Evolutionary conservation across 192 early-diverging fungal genomes (phyloP).

Genomic region (Podila minutissima): DNA sequence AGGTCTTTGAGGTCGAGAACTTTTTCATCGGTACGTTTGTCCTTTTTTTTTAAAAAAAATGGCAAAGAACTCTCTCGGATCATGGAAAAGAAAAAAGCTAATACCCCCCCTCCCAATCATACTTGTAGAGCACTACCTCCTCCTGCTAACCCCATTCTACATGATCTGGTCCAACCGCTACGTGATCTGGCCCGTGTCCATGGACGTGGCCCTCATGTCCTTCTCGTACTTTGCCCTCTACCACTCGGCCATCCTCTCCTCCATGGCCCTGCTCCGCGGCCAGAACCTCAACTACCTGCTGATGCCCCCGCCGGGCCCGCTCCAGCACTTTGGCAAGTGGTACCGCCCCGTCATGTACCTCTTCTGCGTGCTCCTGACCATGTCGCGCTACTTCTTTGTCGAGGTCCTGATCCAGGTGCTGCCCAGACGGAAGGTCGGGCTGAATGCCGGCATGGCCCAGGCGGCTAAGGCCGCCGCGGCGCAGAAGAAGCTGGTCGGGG

Average conservation of each 20-base stretch:
- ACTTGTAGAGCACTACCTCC: slow-evolving; percentile 23
- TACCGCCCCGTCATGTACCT: slow-evolving; percentile 54
- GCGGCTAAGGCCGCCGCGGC: neutral
- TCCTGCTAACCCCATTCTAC: slow-evolving; percentile 57
- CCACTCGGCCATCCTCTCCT: slow-evolving; percentile 56
- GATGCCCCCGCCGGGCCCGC: slow-evolving; percentile 58
- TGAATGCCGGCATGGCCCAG: neutral
- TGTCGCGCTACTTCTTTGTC: slow-evolving; percentile 41
- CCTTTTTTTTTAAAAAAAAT: neutral
- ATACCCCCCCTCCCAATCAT: neutral
- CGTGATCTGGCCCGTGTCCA: slow-evolving; percentile 58
- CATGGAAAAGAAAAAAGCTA: neutral
- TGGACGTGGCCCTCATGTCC: slow-evolving; percentile 58
- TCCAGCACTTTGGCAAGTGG: slow-evolving; percentile 49
- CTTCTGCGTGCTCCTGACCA: slow-evolving; percentile 51
- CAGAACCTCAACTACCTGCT: slow-evolving; percentile 64
- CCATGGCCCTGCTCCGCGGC: slow-evolving; percentile 54
- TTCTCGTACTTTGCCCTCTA: slow-evolving; percentile 63
- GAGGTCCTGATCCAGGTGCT: slow-evolving; percentile 47
- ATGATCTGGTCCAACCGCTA: slow-evolving; percentile 65
- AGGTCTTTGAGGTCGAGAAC: slow-evolving; percentile 59
- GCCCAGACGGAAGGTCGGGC: slow-evolving; percentile 23
- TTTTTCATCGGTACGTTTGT: slow-evolving; percentile 58
- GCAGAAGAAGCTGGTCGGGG: neutral
- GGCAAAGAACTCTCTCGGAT: neutral